Evolutionary conservation across 345 rosid species (phyloP), one percentile per base, ranked within the genome.

Genomic region (Eucalyptus coolabah): DNA sequence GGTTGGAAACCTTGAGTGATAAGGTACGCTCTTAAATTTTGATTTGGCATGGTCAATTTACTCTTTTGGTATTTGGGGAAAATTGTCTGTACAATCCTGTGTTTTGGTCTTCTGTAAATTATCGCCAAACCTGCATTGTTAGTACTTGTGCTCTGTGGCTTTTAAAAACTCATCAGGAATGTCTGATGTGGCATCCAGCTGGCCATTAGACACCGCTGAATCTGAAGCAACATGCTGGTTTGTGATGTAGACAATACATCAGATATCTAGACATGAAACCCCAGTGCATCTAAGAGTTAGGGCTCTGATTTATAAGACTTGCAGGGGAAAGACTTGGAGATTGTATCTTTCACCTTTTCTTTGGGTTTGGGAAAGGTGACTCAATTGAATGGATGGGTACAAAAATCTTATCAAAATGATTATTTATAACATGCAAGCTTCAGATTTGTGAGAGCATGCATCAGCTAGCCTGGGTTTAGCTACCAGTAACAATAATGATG

Each of bases 1-100:
- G 67, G 63, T 89, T 94, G 88, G 91, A 92, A 72, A 93, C 94
- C 37, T 88, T 93, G 21, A 89, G 92, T 40, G 86, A 87, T 7
- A 67, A 93, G 94, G 95, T 93, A 91, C 69, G 11, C 19, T 32
- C 80, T 32, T 34, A 32, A 69, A 32, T 69, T 32, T 18, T 67
- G 18, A 67, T 32, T 67, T 17, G 42, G 80, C 80, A 8, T 67
- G 40, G 80, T 67, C 42, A 67, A 32, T 47, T 49, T 4, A 49
- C 50, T 49, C 50, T 49, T 49, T 49, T 13, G 2, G 50, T 49
- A 49, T 49, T 49, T 49, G 50, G 50, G 50, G 15, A 49, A 49
- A 49, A 32, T 18, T 32, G 12, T 69, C 42, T 69, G 42, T 37
- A 69, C 6, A 17, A 69, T 69, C 6, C 81, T 32, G 42, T 69